Base-by-base conservation (phyloP, 805 yeast species). In the Kodamaea restingae region DNA sequence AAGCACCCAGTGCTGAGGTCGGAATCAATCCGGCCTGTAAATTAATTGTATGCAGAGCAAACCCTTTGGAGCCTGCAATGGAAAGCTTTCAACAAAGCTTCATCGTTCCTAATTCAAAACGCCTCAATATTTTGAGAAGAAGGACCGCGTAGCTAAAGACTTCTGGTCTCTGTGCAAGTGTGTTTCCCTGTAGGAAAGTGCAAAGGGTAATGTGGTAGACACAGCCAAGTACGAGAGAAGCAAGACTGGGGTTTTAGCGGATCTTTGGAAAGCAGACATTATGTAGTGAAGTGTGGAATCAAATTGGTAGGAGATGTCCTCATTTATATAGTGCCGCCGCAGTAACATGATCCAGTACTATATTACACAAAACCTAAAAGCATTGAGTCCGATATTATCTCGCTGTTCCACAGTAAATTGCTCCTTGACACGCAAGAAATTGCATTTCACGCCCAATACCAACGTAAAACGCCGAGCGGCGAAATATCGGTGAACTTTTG, bases 131-230 rank as follows among this genome's bases (percentile, higher is more conserved):
- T 37, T 37, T 18, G 40, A 24, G 29, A 37, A 37, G 26, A 37
- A 25, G 4, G 40, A 27, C 38, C 73, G 56, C 33, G 64, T 52
- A 37, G 55, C 62, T 28, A 59, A 52, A 5, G 71, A 72, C 41
- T 65, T 67, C 26, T 44, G 48, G 12, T 55, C 46, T 15, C 45
- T 43, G 34, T 41, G 38, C 24, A 29, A 33, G 25, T 56, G 51
- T 11, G 69, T 48, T 41, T 67, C 73, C 41, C 57, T 63, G 47
- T 67, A 68, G 3, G 71, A 64, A 39, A 66, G 63, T 33, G 61
- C 43, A 39, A 68, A 67, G 3, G 73, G 73, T 28, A 60, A 41
- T 15, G 70, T 63, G 25, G 70, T 55, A 9, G 71, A 62, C 9
- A 64, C 40, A 4, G 69, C 61, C 46, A 68, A 59, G 53, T 68